Base-by-base conservation (phyloP, 345 rosid genomes). In the Gossypium australe region DNA sequence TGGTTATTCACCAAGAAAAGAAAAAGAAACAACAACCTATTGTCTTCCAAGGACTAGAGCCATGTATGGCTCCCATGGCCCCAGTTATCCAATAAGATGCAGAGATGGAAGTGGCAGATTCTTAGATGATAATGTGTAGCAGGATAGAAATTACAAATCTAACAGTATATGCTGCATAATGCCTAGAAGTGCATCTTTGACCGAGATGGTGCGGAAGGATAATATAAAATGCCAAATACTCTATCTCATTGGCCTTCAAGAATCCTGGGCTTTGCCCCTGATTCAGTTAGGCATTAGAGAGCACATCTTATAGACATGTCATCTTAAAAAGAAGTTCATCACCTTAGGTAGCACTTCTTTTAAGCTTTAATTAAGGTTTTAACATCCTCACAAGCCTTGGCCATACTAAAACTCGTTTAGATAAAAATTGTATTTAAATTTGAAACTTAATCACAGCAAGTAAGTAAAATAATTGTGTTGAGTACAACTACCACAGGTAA, bases 401-500 rank as follows among this genome's bases (percentile, higher is more conserved):
- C 17, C 43, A 22, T 13, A 62, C 7, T 62, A 7, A 61, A 73
- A 27, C 58, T 22, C 11, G 0, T 9, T 48, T 73, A 47, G 34
- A 20, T 65, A 13, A 38, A 48, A 62, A 11, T 34, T 10, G 38
- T 29, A 10, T 57, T 49, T 29, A 17, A 44, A 62, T 73, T 67
- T 75, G 11, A 59, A 64, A 65, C 12, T 43, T 67, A 8, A 57
- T 22, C 75, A 66, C 2, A n/a, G 59, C 27, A 63, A 60, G 47
- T 9, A 72, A n/a, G 74, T 41, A 76, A 66, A 66, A 8, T 59
- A 13, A 76, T 52, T 47, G 75, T 76, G 41, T 72, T 63, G 45
- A 86, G 84, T 81, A 89, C 86, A 87, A 91, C 86, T 91, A 94
- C 98, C 98, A 88, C 84, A 51, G 98, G 98, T 77, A 94, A 85